A percentile compares a stretch with the other conserved stretches of the same genome.
Conservation (phyloP, 257 asterid genomes). For the Anisodus acutangulus region DNA sequence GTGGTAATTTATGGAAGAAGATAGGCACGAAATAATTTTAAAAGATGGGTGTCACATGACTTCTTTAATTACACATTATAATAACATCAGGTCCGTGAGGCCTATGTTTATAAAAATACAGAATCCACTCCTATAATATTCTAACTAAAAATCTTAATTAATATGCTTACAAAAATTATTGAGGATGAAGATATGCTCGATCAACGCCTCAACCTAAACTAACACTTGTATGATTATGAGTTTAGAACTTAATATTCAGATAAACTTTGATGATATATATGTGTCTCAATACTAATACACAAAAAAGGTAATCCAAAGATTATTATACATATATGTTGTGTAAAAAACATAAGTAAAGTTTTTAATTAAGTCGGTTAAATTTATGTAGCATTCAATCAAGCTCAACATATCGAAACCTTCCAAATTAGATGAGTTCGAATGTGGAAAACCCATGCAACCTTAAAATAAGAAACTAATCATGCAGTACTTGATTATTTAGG, state of each 20-base stretch:
- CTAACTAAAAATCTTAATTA: background rate
- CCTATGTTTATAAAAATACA: background rate
- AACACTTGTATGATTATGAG: background rate
- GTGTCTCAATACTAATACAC: too few relatives aligned
- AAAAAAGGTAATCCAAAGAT: too few relatives aligned
- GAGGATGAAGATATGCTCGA: background rate
- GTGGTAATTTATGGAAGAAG: background rate
- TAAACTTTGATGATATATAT: background rate
- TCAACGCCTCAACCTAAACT: background rate
- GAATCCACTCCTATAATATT: background rate
- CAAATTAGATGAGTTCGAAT: background rate
- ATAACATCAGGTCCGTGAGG: background rate
- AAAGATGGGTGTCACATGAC: slow-evolving; percentile 12
- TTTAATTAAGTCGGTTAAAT: background rate
- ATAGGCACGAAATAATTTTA: background rate
- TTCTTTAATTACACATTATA: slow-evolving; percentile 1
- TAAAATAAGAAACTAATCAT: background rate
- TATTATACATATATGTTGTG: background rate
- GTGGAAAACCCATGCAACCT: background rate
- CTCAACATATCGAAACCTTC: background rate
- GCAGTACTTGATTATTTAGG: background rate
- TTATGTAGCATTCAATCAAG: background rate
- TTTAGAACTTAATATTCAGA: background rate
- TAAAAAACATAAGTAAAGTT: background rate
- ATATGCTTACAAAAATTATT: background rate